Conservation (phyloP, 2,329 filamentous ascomycete species). For the Plenodomus tracheiphilus region DNA sequence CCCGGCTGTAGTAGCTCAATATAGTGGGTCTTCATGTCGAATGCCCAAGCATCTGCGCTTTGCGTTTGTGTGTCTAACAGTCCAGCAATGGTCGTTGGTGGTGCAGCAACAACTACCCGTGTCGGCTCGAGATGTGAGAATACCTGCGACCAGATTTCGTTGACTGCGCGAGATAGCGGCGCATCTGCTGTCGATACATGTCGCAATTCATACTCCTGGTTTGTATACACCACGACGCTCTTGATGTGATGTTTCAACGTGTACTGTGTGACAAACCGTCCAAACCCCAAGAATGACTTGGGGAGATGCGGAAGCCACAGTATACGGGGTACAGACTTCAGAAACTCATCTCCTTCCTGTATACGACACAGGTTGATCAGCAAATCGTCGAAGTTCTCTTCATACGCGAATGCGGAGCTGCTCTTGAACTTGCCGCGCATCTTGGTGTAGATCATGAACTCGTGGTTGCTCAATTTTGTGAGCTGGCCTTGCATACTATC, state of each 20-base stretch:
- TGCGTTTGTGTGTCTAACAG: conserved; percentile 62
- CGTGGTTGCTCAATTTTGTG: conserved; percentile 36
- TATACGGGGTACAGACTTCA: conserved; percentile 26
- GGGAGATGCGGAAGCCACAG: conserved; percentile 40
- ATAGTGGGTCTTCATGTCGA: conserved; percentile 65
- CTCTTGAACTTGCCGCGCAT: conserved; percentile 41
- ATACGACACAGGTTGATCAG: conserved; percentile 38
- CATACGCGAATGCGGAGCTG: conserved; percentile 31
- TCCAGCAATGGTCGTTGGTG: conserved; percentile 64
- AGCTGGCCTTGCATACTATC: conserved; percentile 40
- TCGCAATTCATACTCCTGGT: conserved; percentile 43
- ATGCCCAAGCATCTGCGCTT: conserved; percentile 64
- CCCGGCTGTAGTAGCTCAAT: conserved; percentile 49
- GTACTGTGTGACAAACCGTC: conserved; percentile 21
- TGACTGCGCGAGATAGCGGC: conserved; percentile 56
- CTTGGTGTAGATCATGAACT: conserved; percentile 37
- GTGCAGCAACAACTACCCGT: conserved; percentile 52
- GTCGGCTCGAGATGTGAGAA: conserved; percentile 34
- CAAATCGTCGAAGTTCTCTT: conserved; percentile 35
- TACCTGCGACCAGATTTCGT: conserved; percentile 35
- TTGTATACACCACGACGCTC: conserved; percentile 53
- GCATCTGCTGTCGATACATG: conserved; percentile 31
- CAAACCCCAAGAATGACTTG: conserved; percentile 23
- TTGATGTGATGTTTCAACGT: conserved; percentile 45
- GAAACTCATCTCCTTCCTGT: conserved; percentile 34